phyloP scores from a whole-genome alignment of 768 basidiomycete genomes.

The Collybia nuda region DNA sequence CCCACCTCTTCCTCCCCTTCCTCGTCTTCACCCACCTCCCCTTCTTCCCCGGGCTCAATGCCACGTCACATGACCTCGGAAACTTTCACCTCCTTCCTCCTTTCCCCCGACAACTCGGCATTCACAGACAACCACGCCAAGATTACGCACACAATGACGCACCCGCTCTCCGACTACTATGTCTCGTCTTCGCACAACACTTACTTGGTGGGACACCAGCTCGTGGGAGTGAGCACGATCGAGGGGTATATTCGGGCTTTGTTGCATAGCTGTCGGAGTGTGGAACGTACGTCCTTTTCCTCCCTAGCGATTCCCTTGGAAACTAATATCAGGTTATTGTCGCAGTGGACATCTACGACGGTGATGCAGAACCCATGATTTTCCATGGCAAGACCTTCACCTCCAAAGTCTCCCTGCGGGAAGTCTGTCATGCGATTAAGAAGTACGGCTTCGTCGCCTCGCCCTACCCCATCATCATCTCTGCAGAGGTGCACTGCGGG shows the following conservation, averaged over 20 bases:
- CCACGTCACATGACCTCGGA: conserved; percentile 45
- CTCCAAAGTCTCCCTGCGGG: conserved; percentile 75
- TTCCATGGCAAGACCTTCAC: conserved; percentile 92
- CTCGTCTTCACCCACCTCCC: conserved; percentile 7
- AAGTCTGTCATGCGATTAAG: conserved; percentile 78
- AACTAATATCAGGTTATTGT: background rate
- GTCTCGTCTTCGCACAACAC: conserved; percentile 93
- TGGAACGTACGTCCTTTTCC: conserved; percentile 69
- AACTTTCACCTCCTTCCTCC: conserved; percentile 75
- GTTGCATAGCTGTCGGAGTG: conserved; percentile 87
- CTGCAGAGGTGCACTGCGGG: conserved; percentile 88
- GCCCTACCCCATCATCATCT: conserved; percentile 90
- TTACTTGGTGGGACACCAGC: conserved; percentile 84
- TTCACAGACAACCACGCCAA: conserved; percentile 40
- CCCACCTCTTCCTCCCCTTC: conserved; percentile 13
- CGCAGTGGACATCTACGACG: conserved; percentile 91
- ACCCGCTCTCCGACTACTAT: conserved; percentile 84
- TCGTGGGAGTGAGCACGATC: conserved; percentile 85
- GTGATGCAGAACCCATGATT: conserved; percentile 79
- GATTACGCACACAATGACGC: conserved; percentile 83
- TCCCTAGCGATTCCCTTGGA: background rate
- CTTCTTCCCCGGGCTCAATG: no score
- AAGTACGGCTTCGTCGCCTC: conserved; percentile 91
- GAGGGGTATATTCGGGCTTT: conserved; percentile 93
- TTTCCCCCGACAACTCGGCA: conserved; percentile 73